Conservation (phyloP, 2,329 filamentous ascomycete species). For the Colletotrichum caudatum region DNA sequence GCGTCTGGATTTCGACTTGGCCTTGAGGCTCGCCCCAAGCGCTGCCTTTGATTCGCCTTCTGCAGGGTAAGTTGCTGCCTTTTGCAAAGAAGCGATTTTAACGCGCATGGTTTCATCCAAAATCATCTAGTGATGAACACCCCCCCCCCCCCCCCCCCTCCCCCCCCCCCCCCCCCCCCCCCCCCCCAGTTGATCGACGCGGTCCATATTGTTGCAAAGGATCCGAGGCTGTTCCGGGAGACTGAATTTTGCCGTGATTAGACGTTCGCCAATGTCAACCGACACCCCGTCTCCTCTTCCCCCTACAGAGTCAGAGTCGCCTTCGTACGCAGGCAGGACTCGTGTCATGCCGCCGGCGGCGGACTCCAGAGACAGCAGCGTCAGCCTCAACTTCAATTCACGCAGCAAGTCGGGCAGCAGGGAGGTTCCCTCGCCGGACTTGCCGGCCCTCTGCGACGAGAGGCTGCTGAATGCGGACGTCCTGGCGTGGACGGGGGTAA, state of each 20-base stretch:
- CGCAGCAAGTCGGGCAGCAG: not conserved
- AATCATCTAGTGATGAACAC: not conserved
- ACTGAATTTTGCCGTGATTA: not conserved
- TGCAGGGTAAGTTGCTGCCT: not conserved
- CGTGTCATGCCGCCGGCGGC: not conserved
- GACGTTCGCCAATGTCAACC: constrained; percentile 19
- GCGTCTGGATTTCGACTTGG: constrained; percentile 3
- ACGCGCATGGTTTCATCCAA: no score
- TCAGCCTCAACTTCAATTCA: not conserved
- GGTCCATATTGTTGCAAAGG: not conserved
- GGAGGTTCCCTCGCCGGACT: not conserved
- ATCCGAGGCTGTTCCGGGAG: not conserved
- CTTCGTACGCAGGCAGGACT: not conserved
- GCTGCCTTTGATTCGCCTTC: constrained; percentile 6
- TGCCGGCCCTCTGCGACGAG: constrained; percentile 19
- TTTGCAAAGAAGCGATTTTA: not conserved
- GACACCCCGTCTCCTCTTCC: constrained; percentile 12
- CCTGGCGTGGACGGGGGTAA: constrained; percentile 11
- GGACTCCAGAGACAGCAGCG: constrained; percentile 1
- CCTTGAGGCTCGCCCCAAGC: not conserved
- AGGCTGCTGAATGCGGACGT: constrained; percentile 21
- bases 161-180: no score
- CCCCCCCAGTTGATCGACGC: no score
- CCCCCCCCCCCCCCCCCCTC: no score
- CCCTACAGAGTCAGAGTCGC: not conserved